Evolutionary conservation across 2,329 filamentous ascomycete species (phyloP).

Genomic region (Cercospora sp.): DNA sequence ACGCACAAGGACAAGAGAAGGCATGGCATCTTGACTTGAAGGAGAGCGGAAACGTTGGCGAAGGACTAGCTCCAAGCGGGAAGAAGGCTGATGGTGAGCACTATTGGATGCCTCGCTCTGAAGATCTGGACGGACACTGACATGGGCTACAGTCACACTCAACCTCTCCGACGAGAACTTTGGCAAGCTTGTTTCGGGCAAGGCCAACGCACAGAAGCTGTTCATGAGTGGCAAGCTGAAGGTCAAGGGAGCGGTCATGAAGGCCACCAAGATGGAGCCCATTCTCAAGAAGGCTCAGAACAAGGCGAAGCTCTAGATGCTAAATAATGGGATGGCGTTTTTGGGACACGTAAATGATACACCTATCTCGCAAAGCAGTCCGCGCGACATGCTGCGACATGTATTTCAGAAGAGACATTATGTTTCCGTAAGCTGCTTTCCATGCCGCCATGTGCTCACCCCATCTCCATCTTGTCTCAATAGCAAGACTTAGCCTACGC

Average conservation of each 20-base stretch:
- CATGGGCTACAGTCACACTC: slow-evolving; percentile 67
- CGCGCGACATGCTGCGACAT: slow-evolving; percentile 3
- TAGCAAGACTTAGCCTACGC: background rate
- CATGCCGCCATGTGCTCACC: background rate
- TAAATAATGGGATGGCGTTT: slow-evolving; percentile 10
- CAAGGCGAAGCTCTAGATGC: slow-evolving; percentile 75
- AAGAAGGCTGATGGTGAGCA: slow-evolving; percentile 78
- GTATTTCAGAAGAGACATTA: slow-evolving; percentile 1
- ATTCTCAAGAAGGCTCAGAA: slow-evolving; percentile 84
- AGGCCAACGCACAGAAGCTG: slow-evolving; percentile 89
- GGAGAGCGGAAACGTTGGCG: slow-evolving; percentile 77
- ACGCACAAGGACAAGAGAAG: slow-evolving; percentile 72
- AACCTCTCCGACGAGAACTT: slow-evolving; percentile 84
- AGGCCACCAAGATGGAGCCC: slow-evolving; percentile 93
- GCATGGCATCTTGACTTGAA: slow-evolving; percentile 97
- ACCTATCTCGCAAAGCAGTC: slow-evolving; percentile 3
- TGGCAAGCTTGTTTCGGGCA: slow-evolving; percentile 74
- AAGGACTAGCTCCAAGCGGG: slow-evolving; percentile 66
- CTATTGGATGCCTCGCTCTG: background rate
- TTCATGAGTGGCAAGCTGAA: slow-evolving; percentile 99
- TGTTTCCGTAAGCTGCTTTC: background rate
- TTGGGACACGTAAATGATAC: slow-evolving; percentile 5
- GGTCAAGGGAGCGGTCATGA: slow-evolving; percentile 98
- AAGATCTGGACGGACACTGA: slow-evolving; percentile 9
- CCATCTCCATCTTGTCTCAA: background rate